These are phyloP conservation scores for Xylariales sp. DNA, from an alignment of 2,329 filamentous ascomycete species.

Conservation along the genomic window DNA sequence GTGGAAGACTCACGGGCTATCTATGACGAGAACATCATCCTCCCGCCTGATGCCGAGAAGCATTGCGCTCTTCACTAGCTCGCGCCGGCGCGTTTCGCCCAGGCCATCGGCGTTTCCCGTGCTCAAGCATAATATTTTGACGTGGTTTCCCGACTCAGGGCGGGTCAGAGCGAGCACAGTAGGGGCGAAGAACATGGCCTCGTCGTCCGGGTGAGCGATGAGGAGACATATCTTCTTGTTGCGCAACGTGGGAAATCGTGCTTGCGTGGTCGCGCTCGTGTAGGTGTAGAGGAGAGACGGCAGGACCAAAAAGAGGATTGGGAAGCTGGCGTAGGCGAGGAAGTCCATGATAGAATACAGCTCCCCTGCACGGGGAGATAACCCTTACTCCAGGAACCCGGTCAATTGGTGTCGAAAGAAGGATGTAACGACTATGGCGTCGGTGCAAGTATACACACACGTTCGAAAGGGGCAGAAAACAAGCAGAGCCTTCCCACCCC, in stretches of 20 bases:
- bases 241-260: conserved; percentile 72
- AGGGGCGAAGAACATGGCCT: conserved; percentile 99
- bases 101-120: conserved; percentile 89
- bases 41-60: conserved; percentile 78
- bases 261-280: conserved; percentile 58
- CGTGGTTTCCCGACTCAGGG: conserved; percentile 84
- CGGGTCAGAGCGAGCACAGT: conserved; percentile 85
- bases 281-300: conserved; percentile 65
- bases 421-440: too few relatives aligned
- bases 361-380: not conserved
- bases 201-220: conserved; percentile 97
- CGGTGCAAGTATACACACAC: too few relatives aligned
- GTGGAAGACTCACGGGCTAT: conserved; percentile 70
- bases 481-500: too few relatives aligned
- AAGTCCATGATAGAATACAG: conserved; percentile 31
- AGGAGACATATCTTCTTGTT: conserved; percentile 91
- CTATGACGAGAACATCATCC: conserved; percentile 87
- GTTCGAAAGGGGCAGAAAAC: too few relatives aligned
- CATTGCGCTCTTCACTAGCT: conserved; percentile 83
- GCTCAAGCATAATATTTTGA: conserved; percentile 94
- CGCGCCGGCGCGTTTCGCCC: conserved; percentile 82
- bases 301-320: conserved; percentile 53
- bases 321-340: conserved; percentile 46
- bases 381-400: not conserved
- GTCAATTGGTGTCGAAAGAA: not conserved